These are phyloP conservation scores for Apophysomyces trapeziformis DNA, from an alignment of 371 early-diverging fungal species.

Conservation along the genomic window DNA sequence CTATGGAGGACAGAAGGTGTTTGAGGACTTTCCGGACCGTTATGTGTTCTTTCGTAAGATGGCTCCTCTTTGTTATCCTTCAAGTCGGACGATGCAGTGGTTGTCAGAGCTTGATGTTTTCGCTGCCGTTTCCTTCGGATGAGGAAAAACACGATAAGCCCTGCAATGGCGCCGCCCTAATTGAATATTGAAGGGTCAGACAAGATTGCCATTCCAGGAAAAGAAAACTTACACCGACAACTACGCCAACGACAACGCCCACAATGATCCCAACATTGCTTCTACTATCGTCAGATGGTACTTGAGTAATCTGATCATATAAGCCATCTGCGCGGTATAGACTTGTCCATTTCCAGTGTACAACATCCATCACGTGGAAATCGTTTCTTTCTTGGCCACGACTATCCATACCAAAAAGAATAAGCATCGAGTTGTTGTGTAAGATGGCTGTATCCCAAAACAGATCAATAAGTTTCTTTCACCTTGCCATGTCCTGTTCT, in stretches of 20 bases:
- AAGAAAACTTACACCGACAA: slow-evolving; percentile 6
- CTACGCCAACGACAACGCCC: slow-evolving; percentile 7
- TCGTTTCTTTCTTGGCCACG: neutral
- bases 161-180: neutral
- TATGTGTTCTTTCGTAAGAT: no score
- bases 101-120: neutral
- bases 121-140: neutral
- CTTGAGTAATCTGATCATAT: neutral
- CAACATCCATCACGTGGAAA: slow-evolving; percentile 6
- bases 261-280: slow-evolving; percentile 5
- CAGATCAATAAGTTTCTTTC: neutral
- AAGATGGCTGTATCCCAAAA: neutral
- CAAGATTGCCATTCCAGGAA: neutral
- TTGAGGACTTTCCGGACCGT: no score
- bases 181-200: neutral
- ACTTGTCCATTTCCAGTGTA: neutral
- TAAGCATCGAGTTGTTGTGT: neutral
- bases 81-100: no score
- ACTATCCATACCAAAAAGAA: slow-evolving; percentile 10
- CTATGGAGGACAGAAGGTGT: no score
- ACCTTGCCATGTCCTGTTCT: neutral
- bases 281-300: no score
- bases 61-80: no score
- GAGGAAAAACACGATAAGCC: neutral
- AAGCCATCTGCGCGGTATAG: neutral